Conservation (phyloP, 2,329 filamentous ascomycete species). For the Boeremia exigua region DNA sequence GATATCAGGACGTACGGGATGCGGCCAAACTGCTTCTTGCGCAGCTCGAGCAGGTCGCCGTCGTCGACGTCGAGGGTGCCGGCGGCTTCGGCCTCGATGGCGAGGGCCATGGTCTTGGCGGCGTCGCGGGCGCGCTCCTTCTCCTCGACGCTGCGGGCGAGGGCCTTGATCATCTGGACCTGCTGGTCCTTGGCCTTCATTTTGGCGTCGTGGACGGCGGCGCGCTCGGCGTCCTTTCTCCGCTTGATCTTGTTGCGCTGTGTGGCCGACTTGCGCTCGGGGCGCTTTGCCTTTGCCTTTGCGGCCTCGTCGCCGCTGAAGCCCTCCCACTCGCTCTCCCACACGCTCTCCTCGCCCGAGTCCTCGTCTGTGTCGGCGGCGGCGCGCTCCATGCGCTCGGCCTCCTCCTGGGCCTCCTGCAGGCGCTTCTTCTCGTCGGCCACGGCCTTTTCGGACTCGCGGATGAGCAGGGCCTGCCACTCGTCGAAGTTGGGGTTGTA, state of each 20-base stretch:
- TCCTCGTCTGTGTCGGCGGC: constrained; percentile 77
- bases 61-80: constrained; percentile 40
- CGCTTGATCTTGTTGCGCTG: constrained; percentile 89
- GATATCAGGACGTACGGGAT: constrained; percentile 53
- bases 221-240: constrained; percentile 84
- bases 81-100: constrained; percentile 34
- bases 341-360: constrained; percentile 86
- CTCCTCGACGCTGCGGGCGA: constrained; percentile 68
- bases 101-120: constrained; percentile 23
- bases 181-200: constrained; percentile 77
- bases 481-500: constrained; percentile 92
- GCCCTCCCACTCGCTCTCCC: constrained; percentile 82
- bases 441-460: constrained; percentile 79
- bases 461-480: constrained; percentile 77
- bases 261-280: constrained; percentile 81
- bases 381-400: constrained; percentile 70
- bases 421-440: constrained; percentile 79
- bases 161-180: constrained; percentile 71
- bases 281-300: constrained; percentile 74
- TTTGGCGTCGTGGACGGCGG: constrained; percentile 75
- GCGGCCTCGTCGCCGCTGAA: constrained; percentile 52
- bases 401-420: constrained; percentile 69
- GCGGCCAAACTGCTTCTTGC: constrained; percentile 74
- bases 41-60: constrained; percentile 57
- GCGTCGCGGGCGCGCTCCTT: constrained; percentile 58